Conservation (phyloP, 2,329 filamentous ascomycete species). For the Alternaria infectoria region DNA sequence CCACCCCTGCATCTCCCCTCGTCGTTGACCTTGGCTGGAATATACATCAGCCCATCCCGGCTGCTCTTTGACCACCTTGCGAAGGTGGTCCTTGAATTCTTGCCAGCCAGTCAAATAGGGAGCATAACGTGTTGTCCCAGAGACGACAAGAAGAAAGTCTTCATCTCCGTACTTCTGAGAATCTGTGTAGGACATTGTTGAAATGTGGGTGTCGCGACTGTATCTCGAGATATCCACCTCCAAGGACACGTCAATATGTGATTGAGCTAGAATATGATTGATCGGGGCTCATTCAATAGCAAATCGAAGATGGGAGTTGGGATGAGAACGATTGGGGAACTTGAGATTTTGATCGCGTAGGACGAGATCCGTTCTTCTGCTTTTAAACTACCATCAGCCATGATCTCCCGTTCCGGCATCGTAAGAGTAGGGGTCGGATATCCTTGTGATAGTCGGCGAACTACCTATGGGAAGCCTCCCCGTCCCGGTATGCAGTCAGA, state of each 20-base stretch:
- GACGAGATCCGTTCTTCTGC: conserved; percentile 6
- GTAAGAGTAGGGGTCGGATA: not conserved
- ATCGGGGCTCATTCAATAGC: not conserved
- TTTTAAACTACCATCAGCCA: not conserved
- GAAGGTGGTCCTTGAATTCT: conserved; percentile 48
- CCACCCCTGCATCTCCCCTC: conserved; percentile 44
- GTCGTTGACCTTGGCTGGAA: conserved; percentile 29
- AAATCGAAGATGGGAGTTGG: not conserved
- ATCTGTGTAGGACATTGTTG: conserved; percentile 18
- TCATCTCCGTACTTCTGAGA: conserved; percentile 27
- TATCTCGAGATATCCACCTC: not conserved
- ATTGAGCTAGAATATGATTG: not conserved
- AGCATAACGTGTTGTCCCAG: conserved; percentile 31
- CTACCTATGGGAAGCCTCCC: not conserved
- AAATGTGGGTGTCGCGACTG: not conserved
- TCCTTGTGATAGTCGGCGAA: not conserved
- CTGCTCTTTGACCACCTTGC: conserved; percentile 42
- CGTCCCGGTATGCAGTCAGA: conserved; percentile 3
- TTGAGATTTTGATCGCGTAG: not conserved
- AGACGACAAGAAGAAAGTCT: conserved; percentile 40
- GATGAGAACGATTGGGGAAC: not conserved
- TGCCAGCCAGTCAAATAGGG: conserved; percentile 43
- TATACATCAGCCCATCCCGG: conserved; percentile 48
- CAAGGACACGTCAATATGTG: too few species aligned
- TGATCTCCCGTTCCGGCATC: not conserved